These are phyloP conservation scores for Meyerozyma smithsonii DNA, from an alignment of 1,139 yeast genomes.

Conservation along the genomic window DNA sequence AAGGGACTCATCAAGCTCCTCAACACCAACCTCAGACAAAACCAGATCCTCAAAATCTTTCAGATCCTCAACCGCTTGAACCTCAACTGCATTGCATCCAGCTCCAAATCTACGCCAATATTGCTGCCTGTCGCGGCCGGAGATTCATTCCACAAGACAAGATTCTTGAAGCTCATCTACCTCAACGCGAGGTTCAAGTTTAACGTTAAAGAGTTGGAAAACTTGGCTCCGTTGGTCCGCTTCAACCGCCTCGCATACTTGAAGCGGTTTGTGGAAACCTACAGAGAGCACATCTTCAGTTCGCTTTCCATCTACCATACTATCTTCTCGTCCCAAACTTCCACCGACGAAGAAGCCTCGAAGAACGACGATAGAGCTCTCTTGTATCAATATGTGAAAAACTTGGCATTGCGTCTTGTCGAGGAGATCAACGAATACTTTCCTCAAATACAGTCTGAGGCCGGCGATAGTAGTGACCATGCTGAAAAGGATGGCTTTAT, in stretches of 20 bases:
- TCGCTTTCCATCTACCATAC: conserved; percentile 64
- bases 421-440: conserved; percentile 24
- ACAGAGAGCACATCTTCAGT: conserved; percentile 76
- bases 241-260: conserved; percentile 59
- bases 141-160: conserved; percentile 15
- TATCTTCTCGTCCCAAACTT: conserved; percentile 34
- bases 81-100: conserved; percentile 24
- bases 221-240: conserved; percentile 49
- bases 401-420: conserved; percentile 24
- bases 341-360: conserved; percentile 4
- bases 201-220: conserved; percentile 53
- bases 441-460: conserved; percentile 19
- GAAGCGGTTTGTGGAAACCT: conserved; percentile 75
- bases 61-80: conserved; percentile 69
- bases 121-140: conserved; percentile 4
- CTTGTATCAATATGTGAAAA: conserved; percentile 30
- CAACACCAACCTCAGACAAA: conserved; percentile 72
- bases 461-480: conserved; percentile 33
- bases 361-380: conserved; percentile 22
- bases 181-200: conserved; percentile 57
- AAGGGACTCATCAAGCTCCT: conserved; percentile 63
- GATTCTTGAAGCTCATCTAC: conserved; percentile 42
- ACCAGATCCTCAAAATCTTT: conserved; percentile 70
- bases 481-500: conserved; percentile 58
- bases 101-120: conserved; percentile 7